A percentile compares a stretch with the other conserved stretches of the same genome.
phyloP scores from a whole-genome alignment of 306 rosid genomes.

The Cucumis hystrix region DNA sequence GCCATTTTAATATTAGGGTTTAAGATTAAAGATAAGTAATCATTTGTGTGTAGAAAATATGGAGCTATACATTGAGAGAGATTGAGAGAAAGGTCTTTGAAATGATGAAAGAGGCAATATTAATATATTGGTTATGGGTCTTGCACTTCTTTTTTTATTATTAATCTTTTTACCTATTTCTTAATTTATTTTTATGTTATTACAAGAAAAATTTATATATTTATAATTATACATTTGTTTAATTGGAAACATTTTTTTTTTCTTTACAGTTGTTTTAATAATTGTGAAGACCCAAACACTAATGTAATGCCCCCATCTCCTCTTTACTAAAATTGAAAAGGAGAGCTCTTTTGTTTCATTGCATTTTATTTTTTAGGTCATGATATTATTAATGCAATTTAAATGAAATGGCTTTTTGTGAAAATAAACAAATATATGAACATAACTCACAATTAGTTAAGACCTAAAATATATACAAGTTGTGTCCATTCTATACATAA shows the following conservation, averaged over 20 bases:
- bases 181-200: not conserved
- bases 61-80: too few species aligned
- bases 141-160: not conserved
- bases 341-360: not conserved
- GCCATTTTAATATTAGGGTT: not conserved
- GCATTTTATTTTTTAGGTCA: not conserved
- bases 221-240: not conserved
- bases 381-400: not conserved
- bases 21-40: constrained; percentile 1
- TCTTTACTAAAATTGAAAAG: not conserved
- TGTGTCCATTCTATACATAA: too few species aligned
- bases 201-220: not conserved
- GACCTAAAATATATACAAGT: too few species aligned
- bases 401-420: not conserved
- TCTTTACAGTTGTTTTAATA: too few species aligned
- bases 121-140: not conserved
- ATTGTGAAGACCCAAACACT: not conserved
- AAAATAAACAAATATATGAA: too few species aligned
- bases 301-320: not conserved
- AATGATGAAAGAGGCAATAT: not conserved
- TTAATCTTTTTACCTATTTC: not conserved
- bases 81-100: not conserved
- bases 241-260: too few species aligned
- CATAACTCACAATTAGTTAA: too few species aligned
- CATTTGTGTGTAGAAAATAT: not conserved